Conservation (phyloP, 225 moss, liverwort and hornwort genomes). For the Physcomitrium patens region DNA sequence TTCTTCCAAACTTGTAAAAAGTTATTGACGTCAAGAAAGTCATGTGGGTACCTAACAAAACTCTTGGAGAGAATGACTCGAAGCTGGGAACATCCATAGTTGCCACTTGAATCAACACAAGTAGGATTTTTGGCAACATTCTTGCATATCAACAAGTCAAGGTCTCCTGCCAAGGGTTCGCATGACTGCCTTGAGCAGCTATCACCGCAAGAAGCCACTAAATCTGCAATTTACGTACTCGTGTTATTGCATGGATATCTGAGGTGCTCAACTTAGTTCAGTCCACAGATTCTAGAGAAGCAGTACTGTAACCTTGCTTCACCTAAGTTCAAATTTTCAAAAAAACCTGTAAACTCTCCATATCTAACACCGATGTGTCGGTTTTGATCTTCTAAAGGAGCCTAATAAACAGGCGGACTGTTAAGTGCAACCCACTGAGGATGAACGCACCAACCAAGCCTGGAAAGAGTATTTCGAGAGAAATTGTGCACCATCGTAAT, state of each 20-base stretch:
- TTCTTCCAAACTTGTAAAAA: background rate
- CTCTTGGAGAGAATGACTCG: conserved; percentile 45
- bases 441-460: background rate
- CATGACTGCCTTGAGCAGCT: conserved; percentile 53
- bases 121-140: conserved; percentile 39
- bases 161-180: conserved; percentile 46
- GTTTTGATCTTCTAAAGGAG: background rate
- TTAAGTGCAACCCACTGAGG: background rate
- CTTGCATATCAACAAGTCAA: conserved; percentile 42
- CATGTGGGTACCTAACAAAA: conserved; percentile 35
- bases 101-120: conserved; percentile 37
- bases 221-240: conserved; percentile 19
- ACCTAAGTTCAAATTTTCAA: background rate
- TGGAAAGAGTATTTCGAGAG: too few species aligned
- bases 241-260: background rate
- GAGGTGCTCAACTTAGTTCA: too few species aligned
- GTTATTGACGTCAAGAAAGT: background rate
- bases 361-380: background rate
- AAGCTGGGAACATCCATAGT: conserved; percentile 39
- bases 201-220: conserved; percentile 43
- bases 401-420: background rate
- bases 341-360: background rate
- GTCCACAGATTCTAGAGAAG: background rate
- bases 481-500: background rate
- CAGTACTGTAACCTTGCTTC: background rate